A percentile compares a stretch with the other conserved stretches of the same genome.
Evolutionary conservation across 1,284 basidiomycete genomes (phyloP).

Genomic region (Apiotrichum siamense): DNA sequence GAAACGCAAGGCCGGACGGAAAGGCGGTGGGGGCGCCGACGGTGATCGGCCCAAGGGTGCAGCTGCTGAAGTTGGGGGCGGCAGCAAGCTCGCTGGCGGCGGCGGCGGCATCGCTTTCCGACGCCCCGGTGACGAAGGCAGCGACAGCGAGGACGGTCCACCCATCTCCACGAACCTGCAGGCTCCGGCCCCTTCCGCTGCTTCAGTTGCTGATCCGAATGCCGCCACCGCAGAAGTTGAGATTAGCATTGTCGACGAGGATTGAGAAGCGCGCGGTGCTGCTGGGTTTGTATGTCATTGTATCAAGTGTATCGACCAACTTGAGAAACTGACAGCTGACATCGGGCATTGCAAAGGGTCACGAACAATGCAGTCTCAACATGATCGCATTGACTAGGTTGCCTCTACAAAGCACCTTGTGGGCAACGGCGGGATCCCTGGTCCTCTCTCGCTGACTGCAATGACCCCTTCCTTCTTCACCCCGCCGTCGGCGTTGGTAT

Average conservation of each 20-base stretch:
- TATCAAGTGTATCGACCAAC: too few species aligned
- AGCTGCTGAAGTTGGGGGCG: slow-evolving; percentile 16
- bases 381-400: too few species aligned
- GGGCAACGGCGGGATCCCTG: too few species aligned
- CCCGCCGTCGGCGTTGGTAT: too few species aligned
- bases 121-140: slow-evolving; percentile 32
- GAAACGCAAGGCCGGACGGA: slow-evolving; percentile 71
- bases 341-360: too few species aligned
- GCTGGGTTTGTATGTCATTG: too few species aligned
- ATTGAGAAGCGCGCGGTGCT: slow-evolving; percentile 30
- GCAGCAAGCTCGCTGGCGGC: slow-evolving; percentile 39
- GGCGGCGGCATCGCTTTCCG: slow-evolving; percentile 30
- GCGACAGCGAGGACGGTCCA: slow-evolving; percentile 5
- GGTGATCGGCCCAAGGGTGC: too few species aligned
- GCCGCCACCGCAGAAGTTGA: slow-evolving; percentile 19
- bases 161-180: not conserved
- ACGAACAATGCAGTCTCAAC: too few species aligned
- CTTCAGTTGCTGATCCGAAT: not conserved
- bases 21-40: slow-evolving; percentile 46
- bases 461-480: too few species aligned
- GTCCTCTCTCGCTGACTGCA: too few species aligned
- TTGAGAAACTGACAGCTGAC: too few species aligned
- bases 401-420: too few species aligned
- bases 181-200: not conserved
- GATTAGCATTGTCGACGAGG: slow-evolving; percentile 45